phyloP scores from a whole-genome alignment of 495 filamentous ascomycete species.

The Penicillium robsamsonii region DNA sequence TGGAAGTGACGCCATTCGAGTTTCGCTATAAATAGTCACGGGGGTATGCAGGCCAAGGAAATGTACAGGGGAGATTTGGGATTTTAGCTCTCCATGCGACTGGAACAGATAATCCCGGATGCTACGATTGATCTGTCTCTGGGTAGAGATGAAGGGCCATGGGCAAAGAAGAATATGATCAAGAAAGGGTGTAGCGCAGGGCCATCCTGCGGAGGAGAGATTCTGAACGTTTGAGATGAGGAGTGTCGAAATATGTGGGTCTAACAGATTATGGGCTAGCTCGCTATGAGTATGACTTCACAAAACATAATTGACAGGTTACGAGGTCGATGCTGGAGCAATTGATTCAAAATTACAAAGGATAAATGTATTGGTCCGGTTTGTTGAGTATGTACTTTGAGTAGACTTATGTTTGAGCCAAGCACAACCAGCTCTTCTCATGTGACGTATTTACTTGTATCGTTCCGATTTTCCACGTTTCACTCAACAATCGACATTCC shows the following conservation, averaged over 20 bases:
- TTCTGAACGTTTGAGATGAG: constrained; percentile 1
- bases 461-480: neutral
- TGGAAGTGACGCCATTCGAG: constrained; percentile 26
- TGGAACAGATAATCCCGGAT: neutral
- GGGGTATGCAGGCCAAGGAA: constrained; percentile 1
- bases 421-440: neutral
- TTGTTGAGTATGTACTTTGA: too few relatives aligned
- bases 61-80: neutral
- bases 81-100: neutral
- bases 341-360: too few relatives aligned
- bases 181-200: neutral
- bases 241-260: constrained; percentile 7
- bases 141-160: neutral
- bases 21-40: neutral
- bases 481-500: neutral
- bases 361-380: too few relatives aligned
- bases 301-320: neutral
- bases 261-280: neutral
- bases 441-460: neutral
- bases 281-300: neutral
- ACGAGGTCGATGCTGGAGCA: too few relatives aligned
- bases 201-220: neutral
- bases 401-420: too few relatives aligned
- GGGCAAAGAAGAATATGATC: neutral
- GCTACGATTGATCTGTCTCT: neutral